Percentiles rank a stretch among this genome's conserved stretches.
phyloP scores from a whole-genome alignment of 108 stramenopile species.

The Aurantiochytrium sp. region DNA sequence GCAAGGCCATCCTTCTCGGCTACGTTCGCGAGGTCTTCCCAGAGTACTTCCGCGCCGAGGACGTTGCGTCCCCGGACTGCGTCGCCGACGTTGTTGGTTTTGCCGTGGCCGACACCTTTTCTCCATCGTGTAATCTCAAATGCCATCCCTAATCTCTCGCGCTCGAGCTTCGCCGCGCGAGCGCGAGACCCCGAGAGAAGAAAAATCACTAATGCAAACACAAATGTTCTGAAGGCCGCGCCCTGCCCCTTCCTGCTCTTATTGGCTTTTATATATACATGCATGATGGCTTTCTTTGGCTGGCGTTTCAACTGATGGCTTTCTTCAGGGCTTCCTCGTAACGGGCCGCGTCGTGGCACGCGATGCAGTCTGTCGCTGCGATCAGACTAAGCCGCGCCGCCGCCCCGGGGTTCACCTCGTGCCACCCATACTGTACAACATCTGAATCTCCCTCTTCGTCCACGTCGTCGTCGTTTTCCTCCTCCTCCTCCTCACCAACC shows the following conservation, averaged over 20 bases:
- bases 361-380: not conserved
- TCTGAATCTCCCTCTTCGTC: not conserved
- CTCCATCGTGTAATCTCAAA: not conserved
- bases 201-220: not conserved
- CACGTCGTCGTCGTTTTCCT: not conserved
- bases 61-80: not conserved
- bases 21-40: conserved; percentile 14
- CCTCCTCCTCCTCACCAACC: not conserved
- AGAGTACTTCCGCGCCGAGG: not conserved
- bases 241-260: not conserved
- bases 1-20: not conserved
- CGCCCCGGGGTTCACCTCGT: not conserved
- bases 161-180: not conserved
- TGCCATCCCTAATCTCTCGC: not conserved
- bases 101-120: not conserved
- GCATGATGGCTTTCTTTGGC: too few relatives aligned
- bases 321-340: not conserved
- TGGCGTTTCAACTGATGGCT: too few relatives aligned
- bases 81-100: not conserved
- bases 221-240: too few relatives aligned
- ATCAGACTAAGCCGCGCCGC: not conserved
- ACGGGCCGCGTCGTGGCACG: not conserved
- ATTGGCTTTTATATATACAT: too few relatives aligned
- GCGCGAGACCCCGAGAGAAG: too few relatives aligned
- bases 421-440: not conserved